Evolutionary conservation across 208 protist species (phyloP).

Genomic region (Acanthamoeba quina): DNA sequence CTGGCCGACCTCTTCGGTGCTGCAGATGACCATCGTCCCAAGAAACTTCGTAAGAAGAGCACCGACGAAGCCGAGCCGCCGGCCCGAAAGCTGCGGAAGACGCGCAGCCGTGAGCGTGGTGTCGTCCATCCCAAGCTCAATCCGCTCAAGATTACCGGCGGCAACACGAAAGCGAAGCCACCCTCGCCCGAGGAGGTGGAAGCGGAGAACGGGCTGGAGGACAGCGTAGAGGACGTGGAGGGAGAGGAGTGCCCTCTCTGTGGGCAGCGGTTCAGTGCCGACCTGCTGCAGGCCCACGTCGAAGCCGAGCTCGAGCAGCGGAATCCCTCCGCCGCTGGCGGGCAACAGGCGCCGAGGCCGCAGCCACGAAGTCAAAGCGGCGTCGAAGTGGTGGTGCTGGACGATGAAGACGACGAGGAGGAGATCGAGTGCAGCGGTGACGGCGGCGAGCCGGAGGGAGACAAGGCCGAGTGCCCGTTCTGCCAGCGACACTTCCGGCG

Average conservation of each 20-base stretch:
- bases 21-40: background rate
- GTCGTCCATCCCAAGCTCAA: constrained; percentile 3
- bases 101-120: constrained; percentile 25
- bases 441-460: background rate
- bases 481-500: constrained; percentile 43
- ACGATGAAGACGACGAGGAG: constrained; percentile 6
- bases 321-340: background rate
- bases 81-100: background rate
- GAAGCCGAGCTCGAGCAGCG: constrained; percentile 14
- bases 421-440: constrained; percentile 18
- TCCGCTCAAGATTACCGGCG: constrained; percentile 9
- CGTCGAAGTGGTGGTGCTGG: constrained; percentile 18
- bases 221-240: constrained; percentile 18
- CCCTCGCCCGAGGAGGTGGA: background rate
- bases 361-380: background rate
- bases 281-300: constrained; percentile 19
- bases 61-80: background rate
- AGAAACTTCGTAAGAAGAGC: background rate
- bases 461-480: constrained; percentile 44
- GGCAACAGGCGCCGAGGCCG: background rate
- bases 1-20: constrained; percentile 31
- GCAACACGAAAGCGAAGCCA: background rate
- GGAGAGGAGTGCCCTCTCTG: constrained; percentile 13
- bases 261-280: background rate
- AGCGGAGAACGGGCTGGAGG: background rate